Evolutionary conservation across 2,329 filamentous ascomycete species (phyloP), one percentile per base, ranked within the genome.

Genomic region (Calonectria hawksworthii): DNA sequence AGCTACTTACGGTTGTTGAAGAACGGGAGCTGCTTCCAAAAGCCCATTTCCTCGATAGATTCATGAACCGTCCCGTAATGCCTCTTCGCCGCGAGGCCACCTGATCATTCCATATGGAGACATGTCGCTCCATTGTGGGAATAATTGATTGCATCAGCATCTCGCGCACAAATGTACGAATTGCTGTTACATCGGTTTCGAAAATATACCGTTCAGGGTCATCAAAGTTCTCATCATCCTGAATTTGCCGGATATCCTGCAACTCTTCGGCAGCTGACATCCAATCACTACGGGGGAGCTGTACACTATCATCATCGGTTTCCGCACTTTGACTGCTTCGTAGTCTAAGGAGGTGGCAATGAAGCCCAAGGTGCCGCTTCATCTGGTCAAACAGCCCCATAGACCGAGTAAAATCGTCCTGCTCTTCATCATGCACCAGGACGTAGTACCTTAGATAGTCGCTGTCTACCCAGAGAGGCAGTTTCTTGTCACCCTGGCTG

Each of bases 401-500:
- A 16, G 96, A 98, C 85, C 96, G 94, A 47, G 92, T 92, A 75
- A 99, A 98, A 83, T 99, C 96, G 82, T 98, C 96, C 75, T 92
- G 93, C 83, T 99, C 97, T 86, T 99, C 98, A 80, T 99, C 97
- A 81, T 99, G 97, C 23, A 99, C 94, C 52, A 99, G 88, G 21
- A 99, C 95, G 85, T 99, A 99, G 85, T 99, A 99, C 76, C 97
- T 92, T 77, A 99, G 88, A 84, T 97, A 99, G 75, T 99, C 96
- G 36, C 94, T 93, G 82, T 98, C 93, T 0, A 98, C 94, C 94
- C 96, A 99, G 26, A 91, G 88, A 0, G 96, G 96, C 70, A 98
- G 86, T 70, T 91, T 91, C 78, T 91, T 90, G 50, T 93, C 91
- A 14, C 95, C 96, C 73, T 93, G 92, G 77, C 92, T 96, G n/a